Evolutionary conservation across 768 basidiomycete species (phyloP), one percentile per base, ranked within the genome.

Genomic region (Mycena filopes): DNA sequence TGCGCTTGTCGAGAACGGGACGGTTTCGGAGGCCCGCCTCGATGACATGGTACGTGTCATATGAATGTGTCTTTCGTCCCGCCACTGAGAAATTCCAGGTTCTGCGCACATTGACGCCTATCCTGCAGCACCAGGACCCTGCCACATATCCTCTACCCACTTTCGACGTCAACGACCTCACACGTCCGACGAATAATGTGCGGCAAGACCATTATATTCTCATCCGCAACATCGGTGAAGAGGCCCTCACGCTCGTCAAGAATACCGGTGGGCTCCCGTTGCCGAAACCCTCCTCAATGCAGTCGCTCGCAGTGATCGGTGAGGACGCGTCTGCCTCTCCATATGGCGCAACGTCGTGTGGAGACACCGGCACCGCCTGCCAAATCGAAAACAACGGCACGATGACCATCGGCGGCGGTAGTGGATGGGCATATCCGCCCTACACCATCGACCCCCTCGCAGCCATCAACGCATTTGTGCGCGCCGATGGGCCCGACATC

Each of bases 391-490:
- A 63, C 42, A 63, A 63, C 31, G 62, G 62, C 8, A 63, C 62
- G 2, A 49, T 57, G 55, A 51, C 62, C n/a, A 43, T n/a, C 8
- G 55, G 62, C 11, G 62, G 62, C 47, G 62, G 62, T 7, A 63
- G 62, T 31, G 55, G 55, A 29, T 63, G 62, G 62, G 55, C 48
- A 11, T 57, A 63, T 42, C 62, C 62, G 4, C 62, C 62, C 33
- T 63, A 56, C 55, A 63, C 62, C 23, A 57, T 63, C 33, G 62
- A 63, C 53, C 62, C 62, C 10, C 55, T 63, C 33, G 55, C 62
- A 25, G 62, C 62, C 3, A 63, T 63, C 21, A 63, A 50, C 31
- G 47, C 55, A 47, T 57, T 50, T 20, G 62, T 57, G 26, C 38
- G 48, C 41, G 29, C 31, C 29, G 62, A 57, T 12, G 62, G 62